These are phyloP conservation scores for Parasarocladium wereldwijsianum DNA, from an alignment of 2,329 filamentous ascomycete genomes.

Conservation along the genomic window DNA sequence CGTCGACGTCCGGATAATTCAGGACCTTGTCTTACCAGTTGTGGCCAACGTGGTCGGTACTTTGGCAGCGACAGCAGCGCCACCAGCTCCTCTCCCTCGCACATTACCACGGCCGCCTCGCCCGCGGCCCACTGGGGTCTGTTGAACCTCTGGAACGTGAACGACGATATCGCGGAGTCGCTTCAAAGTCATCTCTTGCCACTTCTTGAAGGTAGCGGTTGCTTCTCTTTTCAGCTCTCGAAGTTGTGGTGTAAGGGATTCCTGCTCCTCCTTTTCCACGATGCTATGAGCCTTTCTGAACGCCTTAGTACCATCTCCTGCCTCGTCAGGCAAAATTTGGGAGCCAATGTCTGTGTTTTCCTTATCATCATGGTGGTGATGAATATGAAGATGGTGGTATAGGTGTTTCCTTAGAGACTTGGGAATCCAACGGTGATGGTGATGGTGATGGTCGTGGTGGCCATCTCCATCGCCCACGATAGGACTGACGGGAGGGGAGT, in stretches of 20 bases:
- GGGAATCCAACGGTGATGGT: constrained; percentile 20
- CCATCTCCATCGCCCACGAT: constrained; percentile 12
- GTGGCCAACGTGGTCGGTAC: constrained; percentile 2
- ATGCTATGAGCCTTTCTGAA: constrained; percentile 14
- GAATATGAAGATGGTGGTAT: constrained; percentile 4
- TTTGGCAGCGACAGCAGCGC: not conserved
- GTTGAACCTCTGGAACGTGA: constrained; percentile 20
- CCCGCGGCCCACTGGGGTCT: constrained; percentile 11
- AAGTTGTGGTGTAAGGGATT: constrained; percentile 28
- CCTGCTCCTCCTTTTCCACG: constrained; percentile 17
- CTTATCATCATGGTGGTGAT: constrained; percentile 3
- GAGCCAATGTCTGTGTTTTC: not conserved
- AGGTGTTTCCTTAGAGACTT: constrained; percentile 16
- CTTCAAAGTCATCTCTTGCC: constrained; percentile 56
- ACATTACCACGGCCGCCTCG: constrained; percentile 12
- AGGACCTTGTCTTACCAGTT: constrained; percentile 2
- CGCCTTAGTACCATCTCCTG: constrained; percentile 8
- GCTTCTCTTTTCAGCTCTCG: constrained; percentile 55
- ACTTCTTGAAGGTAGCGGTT: constrained; percentile 62
- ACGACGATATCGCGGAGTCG: constrained; percentile 56
- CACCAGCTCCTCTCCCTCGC: too few species aligned
- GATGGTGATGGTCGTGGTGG: constrained; percentile 7
- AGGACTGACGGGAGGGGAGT: constrained; percentile 24
- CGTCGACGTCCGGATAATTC: too few species aligned
- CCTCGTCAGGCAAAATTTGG: constrained; percentile 5